A percentile compares a stretch with the other conserved stretches of the same genome.
Conservation (phyloP, 2,329 filamentous ascomycete species). For the Podosphaera xanthii region DNA sequence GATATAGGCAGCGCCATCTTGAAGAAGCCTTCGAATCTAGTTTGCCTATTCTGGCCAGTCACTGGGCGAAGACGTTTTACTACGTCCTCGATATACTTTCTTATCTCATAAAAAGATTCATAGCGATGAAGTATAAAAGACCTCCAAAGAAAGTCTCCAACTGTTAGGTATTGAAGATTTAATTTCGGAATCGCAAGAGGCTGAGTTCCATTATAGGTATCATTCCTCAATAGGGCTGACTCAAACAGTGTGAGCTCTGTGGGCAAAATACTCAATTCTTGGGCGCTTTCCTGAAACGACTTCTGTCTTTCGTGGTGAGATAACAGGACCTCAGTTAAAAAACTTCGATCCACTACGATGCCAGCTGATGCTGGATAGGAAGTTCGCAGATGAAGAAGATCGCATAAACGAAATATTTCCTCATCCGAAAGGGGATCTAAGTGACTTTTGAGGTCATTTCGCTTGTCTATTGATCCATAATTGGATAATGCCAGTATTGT, state of each 20-base stretch:
- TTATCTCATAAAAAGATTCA: constrained; percentile 83
- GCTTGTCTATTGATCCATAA: constrained; percentile 65
- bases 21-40: constrained; percentile 60
- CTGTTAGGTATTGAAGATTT: constrained; percentile 83
- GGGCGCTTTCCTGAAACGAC: constrained; percentile 61
- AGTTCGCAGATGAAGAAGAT: constrained; percentile 53
- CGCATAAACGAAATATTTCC: constrained; percentile 48
- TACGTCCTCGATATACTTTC: constrained; percentile 70
- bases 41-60: constrained; percentile 36
- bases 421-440: constrained; percentile 49
- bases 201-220: constrained; percentile 65
- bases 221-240: constrained; percentile 51
- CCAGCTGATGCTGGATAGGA: constrained; percentile 53
- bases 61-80: constrained; percentile 59
- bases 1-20: constrained; percentile 78
- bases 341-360: constrained; percentile 37
- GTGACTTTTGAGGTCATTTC: constrained; percentile 55
- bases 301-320: constrained; percentile 52
- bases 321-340: constrained; percentile 49
- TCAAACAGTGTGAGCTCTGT: constrained; percentile 71
- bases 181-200: constrained; percentile 83
- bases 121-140: constrained; percentile 73
- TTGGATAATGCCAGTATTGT: constrained; percentile 85
- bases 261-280: constrained; percentile 52
- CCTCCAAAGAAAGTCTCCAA: constrained; percentile 93